Conservation (phyloP, 257 asterid species). For the Cynanchum wilfordii region DNA sequence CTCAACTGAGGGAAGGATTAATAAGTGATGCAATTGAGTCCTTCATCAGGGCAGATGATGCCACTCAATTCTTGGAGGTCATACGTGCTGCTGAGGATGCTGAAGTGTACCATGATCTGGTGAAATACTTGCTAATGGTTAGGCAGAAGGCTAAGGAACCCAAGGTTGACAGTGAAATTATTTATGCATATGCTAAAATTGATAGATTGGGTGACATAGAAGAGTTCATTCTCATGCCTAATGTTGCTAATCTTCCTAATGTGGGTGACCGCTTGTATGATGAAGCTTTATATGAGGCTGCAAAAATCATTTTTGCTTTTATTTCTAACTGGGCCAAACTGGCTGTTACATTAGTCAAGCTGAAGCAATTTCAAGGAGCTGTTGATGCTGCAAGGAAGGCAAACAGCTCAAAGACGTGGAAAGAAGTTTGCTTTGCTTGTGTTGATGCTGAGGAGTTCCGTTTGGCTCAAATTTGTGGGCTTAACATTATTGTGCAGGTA, state of each 20-base stretch:
- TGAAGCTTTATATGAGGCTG: slow-evolving; percentile 95
- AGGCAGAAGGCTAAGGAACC: slow-evolving; percentile 97
- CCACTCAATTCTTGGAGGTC: slow-evolving; percentile 85
- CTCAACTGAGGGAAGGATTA: slow-evolving; percentile 95
- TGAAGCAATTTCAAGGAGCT: slow-evolving; percentile 96
- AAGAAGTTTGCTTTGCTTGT: slow-evolving; percentile 98
- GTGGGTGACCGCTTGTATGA: slow-evolving; percentile 98
- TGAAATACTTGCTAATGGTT: slow-evolving; percentile 93
- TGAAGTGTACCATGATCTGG: slow-evolving; percentile 91
- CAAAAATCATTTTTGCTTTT: slow-evolving; percentile 87
- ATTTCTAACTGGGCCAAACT: slow-evolving; percentile 97
- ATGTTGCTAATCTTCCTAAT: slow-evolving; percentile 96
- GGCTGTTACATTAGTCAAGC: slow-evolving; percentile 80
- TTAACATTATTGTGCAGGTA: slow-evolving; percentile 98
- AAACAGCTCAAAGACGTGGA: slow-evolving; percentile 97
- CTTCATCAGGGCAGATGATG: slow-evolving; percentile 94
- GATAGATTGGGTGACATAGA: slow-evolving; percentile 91
- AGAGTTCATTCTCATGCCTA: slow-evolving; percentile 96
- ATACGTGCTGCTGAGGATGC: slow-evolving; percentile 83
- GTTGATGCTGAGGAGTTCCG: slow-evolving; percentile 99
- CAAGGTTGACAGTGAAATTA: slow-evolving; percentile 95
- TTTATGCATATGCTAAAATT: slow-evolving; percentile 96
- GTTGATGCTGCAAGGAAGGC: slow-evolving; percentile 99
- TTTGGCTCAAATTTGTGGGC: slow-evolving; percentile 99
- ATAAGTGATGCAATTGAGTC: slow-evolving; percentile 98